phyloP scores from a whole-genome alignment of 2,329 filamentous ascomycete genomes.

The Herpotrichia juniperi region DNA sequence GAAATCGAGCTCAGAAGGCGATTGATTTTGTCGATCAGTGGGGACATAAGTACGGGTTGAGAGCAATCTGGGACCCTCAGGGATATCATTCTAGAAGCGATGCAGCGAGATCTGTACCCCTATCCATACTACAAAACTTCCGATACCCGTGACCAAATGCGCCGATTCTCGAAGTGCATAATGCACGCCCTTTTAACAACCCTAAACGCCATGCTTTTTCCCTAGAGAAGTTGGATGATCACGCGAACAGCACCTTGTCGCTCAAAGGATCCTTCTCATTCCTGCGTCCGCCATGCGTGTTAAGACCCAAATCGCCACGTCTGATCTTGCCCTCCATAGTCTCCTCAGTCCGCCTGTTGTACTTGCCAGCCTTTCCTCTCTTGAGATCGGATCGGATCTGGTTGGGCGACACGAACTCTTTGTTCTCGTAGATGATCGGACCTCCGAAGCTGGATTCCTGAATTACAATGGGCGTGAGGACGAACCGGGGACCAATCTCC shows the following conservation, averaged over 20 bases:
- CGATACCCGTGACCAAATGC: neutral
- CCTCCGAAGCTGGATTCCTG: conserved; percentile 94
- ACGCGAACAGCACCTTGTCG: conserved; percentile 77
- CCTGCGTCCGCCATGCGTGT: conserved; percentile 68
- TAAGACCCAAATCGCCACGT: conserved; percentile 77
- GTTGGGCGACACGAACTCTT: conserved; percentile 95
- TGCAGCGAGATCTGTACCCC: neutral
- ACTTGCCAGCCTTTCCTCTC: conserved; percentile 75
- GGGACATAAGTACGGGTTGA: no score
- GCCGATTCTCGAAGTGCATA: neutral
- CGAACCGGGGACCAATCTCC: conserved; percentile 92
- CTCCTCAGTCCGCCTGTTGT: conserved; percentile 78
- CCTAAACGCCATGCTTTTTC: conserved; percentile 15
- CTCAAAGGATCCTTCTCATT: conserved; percentile 74
- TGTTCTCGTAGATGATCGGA: conserved; percentile 97
- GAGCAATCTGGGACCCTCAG: neutral
- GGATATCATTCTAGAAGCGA: conserved; percentile 1
- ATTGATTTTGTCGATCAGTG: no score
- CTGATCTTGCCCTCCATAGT: conserved; percentile 74
- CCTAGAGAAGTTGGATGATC: conserved; percentile 30
- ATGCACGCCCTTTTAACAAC: neutral
- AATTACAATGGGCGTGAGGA: conserved; percentile 92
- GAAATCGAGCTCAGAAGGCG: no score
- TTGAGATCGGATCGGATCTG: conserved; percentile 85
- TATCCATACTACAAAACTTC: neutral